phyloP scores from a whole-genome alignment of 192 early-diverging fungal genomes.

The Funneliformis mosseae region DNA sequence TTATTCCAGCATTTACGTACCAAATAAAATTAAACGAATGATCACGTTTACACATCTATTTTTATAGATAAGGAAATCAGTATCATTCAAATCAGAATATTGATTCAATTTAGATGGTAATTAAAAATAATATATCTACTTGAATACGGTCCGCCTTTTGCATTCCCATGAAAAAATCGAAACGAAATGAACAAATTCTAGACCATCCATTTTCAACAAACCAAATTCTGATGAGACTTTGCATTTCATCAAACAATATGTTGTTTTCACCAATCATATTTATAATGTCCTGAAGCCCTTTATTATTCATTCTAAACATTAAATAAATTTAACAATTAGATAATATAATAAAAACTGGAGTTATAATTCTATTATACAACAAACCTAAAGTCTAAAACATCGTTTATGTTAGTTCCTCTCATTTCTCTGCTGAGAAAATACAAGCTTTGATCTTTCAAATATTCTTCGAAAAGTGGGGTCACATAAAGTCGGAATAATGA shows the following conservation, averaged over 20 bases:
- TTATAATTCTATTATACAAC: neutral
- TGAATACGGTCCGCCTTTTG: conserved; percentile 20
- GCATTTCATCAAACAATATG: conserved; percentile 8
- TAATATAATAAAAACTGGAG: neutral
- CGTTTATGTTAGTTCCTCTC: conserved; percentile 16
- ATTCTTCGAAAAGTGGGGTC: neutral
- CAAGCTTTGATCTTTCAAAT: conserved; percentile 3
- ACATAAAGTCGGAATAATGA: neutral
- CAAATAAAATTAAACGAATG: conserved; percentile 30
- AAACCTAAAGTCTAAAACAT: conserved; percentile 16
- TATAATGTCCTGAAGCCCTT: conserved; percentile 5
- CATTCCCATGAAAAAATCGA: conserved; percentile 34
- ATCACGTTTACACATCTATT: conserved; percentile 29
- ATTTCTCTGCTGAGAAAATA: conserved; percentile 8
- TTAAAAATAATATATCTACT: neutral
- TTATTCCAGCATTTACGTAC: conserved; percentile 19
- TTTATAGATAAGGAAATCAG: neutral
- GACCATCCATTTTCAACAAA: conserved; percentile 12
- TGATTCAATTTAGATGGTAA: neutral
- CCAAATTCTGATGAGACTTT: conserved; percentile 7
- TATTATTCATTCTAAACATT: conserved; percentile 12
- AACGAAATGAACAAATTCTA: conserved; percentile 26
- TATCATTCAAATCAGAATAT: neutral
- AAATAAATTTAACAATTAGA: neutral
- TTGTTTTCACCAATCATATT: conserved; percentile 8